Evolutionary conservation across 805 yeast genomes (phyloP), one percentile per base, ranked within the genome.

Genomic region (Soucietia sequanensis): DNA sequence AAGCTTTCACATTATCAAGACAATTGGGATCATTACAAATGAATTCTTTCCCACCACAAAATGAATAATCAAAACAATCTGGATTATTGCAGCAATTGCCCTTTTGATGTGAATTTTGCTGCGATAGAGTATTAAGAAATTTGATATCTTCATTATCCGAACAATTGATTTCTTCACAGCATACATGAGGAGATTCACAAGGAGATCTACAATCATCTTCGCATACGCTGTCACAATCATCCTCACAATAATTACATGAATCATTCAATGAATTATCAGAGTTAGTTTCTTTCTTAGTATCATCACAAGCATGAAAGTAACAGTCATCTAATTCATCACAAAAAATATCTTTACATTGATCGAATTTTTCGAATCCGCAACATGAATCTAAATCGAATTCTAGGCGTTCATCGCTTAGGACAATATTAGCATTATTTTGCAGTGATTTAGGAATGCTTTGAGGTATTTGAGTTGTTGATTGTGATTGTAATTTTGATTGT

Each of bases 321-420:
- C 73, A 68, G 47, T 68, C 72, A 35, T 68, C 70, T n/a, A 67
- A 47, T 25, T 67, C 72, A 31, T 62, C 63, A 41, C 73, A 68
- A 25, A 65, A 54, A 3, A 68, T 59, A 31, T 65, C 72, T 23
- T 60, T 55, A 46, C 73, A 68, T 27, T 54, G 33, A 7, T 57
- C 55, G 23, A 56, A 42, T 16, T 47, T 58, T 12, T 64, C 70
- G 24, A 62, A 50, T 31, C 61, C 58, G 21, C 48, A 41, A 39
- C 68, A 62, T 5, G 50, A 29, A 5, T 39, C 48, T 12, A 28
- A 14, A 14, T 34, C 37, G 12, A n/a, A 13, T 14, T 22, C 13
- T n/a, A n/a, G 19, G 30, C 20, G 6, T 15, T 24, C 19, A 25
- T 16, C n/a, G n/a, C n/a, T n/a, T n/a, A n/a, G n/a, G n/a, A n/a